These are phyloP conservation scores for Castanea sativa DNA, from an alignment of 306 rosid species.

Conservation along the genomic window DNA sequence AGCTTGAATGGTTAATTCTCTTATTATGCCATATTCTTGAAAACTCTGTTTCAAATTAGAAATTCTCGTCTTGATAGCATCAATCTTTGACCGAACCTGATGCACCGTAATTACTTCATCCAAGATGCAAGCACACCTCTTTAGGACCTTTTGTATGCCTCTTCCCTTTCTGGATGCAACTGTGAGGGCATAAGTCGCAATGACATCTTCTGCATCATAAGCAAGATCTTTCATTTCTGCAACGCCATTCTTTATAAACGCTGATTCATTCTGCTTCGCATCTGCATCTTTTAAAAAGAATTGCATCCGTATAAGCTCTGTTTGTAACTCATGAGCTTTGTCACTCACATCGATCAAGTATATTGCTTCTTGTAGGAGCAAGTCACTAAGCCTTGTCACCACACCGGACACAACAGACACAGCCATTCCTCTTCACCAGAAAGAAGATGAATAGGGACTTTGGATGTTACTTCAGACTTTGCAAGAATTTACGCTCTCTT, in stretches of 20 bases:
- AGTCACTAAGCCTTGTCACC: conserved; percentile 34
- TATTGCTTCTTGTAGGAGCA: not conserved
- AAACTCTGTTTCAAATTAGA: conserved; percentile 3
- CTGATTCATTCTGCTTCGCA: conserved; percentile 39
- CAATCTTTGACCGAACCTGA: conserved; percentile 33
- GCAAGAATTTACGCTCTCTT: too few relatives aligned
- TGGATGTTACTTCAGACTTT: too few relatives aligned
- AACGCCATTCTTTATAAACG: conserved; percentile 32
- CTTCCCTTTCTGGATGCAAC: conserved; percentile 25
- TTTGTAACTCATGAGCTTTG: too few relatives aligned
- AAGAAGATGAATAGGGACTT: too few relatives aligned
- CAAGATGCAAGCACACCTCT: conserved; percentile 23
- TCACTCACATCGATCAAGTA: not conserved
- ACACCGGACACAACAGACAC: conserved; percentile 38
- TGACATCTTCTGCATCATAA: conserved; percentile 49
- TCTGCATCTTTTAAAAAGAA: conserved; percentile 28
- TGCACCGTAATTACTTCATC: conserved; percentile 17
- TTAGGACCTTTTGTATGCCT: conserved; percentile 22
- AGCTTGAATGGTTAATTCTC: too few relatives aligned
- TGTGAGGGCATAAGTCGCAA: conserved; percentile 31
- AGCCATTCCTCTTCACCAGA: conserved; percentile 23
- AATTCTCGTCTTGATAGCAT: conserved; percentile 22
- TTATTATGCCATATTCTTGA: not conserved
- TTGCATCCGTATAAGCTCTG: too few relatives aligned
- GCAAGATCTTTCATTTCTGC: conserved; percentile 55